Evolutionary conservation across 306 rosid species (phyloP).

Genomic region (Senna siamea): DNA sequence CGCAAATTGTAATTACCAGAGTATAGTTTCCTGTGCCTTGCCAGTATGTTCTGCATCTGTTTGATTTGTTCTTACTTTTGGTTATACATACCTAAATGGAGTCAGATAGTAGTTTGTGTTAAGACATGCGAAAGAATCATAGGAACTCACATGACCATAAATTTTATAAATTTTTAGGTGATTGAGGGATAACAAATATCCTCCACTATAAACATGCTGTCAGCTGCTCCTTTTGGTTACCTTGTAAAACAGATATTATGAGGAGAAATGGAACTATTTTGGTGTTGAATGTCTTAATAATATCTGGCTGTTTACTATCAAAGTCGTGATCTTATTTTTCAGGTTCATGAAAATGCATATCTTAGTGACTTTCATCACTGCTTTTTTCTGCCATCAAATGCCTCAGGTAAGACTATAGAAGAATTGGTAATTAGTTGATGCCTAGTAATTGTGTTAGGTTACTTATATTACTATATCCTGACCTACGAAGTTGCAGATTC

Average conservation of each 20-base stretch:
- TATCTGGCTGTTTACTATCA: slow-evolving; percentile 20
- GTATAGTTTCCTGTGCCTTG: too few relatives aligned
- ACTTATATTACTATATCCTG: slow-evolving; percentile 12
- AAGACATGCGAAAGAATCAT: slow-evolving; percentile 9
- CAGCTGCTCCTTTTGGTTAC: slow-evolving; percentile 25
- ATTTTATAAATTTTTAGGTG: not conserved
- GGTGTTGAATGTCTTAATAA: slow-evolving; percentile 19
- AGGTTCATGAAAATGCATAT: slow-evolving; percentile 98
- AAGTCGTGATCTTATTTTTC: slow-evolving; percentile 48
- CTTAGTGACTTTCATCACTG: slow-evolving; percentile 90
- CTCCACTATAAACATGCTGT: not conserved
- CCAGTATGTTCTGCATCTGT: too few relatives aligned
- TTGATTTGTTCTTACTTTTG: too few relatives aligned
- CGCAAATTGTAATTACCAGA: slow-evolving; percentile 13
- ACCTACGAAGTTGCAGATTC: slow-evolving; percentile 22
- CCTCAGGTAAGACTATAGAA: slow-evolving; percentile 57
- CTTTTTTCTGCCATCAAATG: slow-evolving; percentile 76
- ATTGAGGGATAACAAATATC: slow-evolving; percentile 15
- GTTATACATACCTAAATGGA: too few relatives aligned
- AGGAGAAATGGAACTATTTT: slow-evolving; percentile 24
- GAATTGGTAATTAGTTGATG: slow-evolving; percentile 5
- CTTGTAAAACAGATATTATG: slow-evolving; percentile 15
- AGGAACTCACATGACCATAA: not conserved
- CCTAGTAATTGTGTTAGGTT: slow-evolving; percentile 24
- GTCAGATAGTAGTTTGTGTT: slow-evolving; percentile 24